Conservation (phyloP, 768 basidiomycete species). For the Paxillus ammoniavirescens region DNA sequence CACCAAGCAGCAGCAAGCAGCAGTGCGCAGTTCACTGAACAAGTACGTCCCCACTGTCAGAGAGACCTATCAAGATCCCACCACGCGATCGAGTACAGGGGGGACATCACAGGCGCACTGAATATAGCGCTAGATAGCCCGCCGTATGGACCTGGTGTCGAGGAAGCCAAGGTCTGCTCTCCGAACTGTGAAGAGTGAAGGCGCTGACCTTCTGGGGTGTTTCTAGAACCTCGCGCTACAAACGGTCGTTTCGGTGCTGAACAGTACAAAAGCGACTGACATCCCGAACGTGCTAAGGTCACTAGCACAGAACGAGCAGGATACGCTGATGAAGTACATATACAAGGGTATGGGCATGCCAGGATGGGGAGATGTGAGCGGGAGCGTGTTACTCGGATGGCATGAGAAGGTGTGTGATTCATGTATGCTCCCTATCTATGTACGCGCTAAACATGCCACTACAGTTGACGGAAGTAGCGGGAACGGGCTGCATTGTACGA, state of each 20-base stretch:
- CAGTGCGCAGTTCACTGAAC: slow-evolving; percentile 71
- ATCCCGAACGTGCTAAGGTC: slow-evolving; percentile 73
- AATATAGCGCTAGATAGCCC: slow-evolving; percentile 68
- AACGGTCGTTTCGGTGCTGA: slow-evolving; percentile 83
- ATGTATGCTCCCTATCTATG: background rate
- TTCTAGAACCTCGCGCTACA: slow-evolving; percentile 73
- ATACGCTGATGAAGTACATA: slow-evolving; percentile 95
- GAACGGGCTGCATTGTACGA: slow-evolving; percentile 92
- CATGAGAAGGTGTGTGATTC: slow-evolving; percentile 81
- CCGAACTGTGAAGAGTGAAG: background rate
- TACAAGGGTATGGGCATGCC: slow-evolving; percentile 92
- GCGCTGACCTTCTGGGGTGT: background rate
- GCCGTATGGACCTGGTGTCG: slow-evolving; percentile 86
- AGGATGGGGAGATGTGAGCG: slow-evolving; percentile 60
- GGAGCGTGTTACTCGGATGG: slow-evolving; percentile 75
- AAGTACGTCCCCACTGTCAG: slow-evolving; percentile 48
- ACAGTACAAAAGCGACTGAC: slow-evolving; percentile 90
- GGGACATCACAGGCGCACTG: slow-evolving; percentile 75
- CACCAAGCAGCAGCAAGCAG: slow-evolving; percentile 68
- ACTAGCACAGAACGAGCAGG: slow-evolving; percentile 73
- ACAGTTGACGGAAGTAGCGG: slow-evolving; percentile 90
- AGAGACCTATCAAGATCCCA: too few species aligned
- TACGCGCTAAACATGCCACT: background rate
- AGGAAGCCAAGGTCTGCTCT: slow-evolving; percentile 80
- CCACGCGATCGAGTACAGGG: slow-evolving; percentile 41